Conservation (phyloP, 2,329 filamentous ascomycete species). For the Fragosphaeria purpurea region DNA sequence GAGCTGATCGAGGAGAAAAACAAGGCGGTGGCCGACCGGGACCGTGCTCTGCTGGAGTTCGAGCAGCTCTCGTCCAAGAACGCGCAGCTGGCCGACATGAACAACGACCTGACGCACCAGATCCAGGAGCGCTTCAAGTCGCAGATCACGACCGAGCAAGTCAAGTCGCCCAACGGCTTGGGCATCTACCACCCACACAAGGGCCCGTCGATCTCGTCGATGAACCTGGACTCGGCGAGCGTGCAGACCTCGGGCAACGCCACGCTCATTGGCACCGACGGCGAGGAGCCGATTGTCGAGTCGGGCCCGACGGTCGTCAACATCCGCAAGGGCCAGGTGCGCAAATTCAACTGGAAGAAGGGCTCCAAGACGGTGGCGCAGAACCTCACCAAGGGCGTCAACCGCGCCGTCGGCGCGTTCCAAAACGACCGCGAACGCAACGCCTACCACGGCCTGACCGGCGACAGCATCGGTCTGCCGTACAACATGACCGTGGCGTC, state of each 20-base stretch:
- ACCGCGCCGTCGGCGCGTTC: conserved; percentile 75
- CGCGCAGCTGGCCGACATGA: conserved; percentile 84
- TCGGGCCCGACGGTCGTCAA: conserved; percentile 87
- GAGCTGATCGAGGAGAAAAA: conserved; percentile 77
- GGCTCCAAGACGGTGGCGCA: conserved; percentile 89
- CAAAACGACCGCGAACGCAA: conserved; percentile 44
- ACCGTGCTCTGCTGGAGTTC: conserved; percentile 89
- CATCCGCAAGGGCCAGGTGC: conserved; percentile 85
- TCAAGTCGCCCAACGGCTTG: conserved; percentile 37
- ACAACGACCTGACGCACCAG: conserved; percentile 88
- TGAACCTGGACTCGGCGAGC: conserved; percentile 43
- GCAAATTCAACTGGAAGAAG: conserved; percentile 99
- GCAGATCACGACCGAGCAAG: conserved; percentile 43
- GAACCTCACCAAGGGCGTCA: conserved; percentile 87
- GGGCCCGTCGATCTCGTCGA: conserved; percentile 38
- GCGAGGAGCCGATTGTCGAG: conserved; percentile 57
- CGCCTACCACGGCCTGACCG: conserved; percentile 42
- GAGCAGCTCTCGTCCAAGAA: conserved; percentile 93
- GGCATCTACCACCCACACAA: conserved; percentile 46
- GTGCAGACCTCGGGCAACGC: conserved; percentile 44
- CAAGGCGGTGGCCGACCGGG: conserved; percentile 72
- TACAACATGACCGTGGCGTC: conserved; percentile 58
- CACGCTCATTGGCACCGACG: conserved; percentile 50
- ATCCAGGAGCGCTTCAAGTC: conserved; percentile 90
- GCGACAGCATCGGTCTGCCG: conserved; percentile 58